phyloP scores from a whole-genome alignment of 495 filamentous ascomycete genomes.

The Hyaloscypha finlandica region DNA sequence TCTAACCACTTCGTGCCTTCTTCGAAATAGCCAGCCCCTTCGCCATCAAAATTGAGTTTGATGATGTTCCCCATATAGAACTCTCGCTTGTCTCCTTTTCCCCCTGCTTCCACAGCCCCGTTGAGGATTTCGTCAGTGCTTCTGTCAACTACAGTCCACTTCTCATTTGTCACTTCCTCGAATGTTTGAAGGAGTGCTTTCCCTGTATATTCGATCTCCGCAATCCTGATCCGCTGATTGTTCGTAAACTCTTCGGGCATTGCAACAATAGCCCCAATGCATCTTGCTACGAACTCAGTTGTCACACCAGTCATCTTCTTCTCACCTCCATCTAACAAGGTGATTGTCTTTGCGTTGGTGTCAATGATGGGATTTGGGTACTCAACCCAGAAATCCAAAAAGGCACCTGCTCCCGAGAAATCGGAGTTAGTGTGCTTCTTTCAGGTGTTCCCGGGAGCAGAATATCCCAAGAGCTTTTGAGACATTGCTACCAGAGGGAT shows the following conservation, averaged over 20 bases:
- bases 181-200: background rate
- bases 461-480: too few species aligned
- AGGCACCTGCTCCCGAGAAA: background rate
- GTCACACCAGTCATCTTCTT: constrained; percentile 7
- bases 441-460: too few species aligned
- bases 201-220: background rate
- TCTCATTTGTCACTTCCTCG: background rate
- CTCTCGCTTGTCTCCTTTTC: background rate
- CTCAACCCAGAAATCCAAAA: constrained; percentile 13
- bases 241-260: background rate
- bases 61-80: constrained; percentile 12
- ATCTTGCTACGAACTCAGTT: background rate
- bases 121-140: background rate
- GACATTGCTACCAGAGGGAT: too few species aligned
- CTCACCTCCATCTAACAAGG: constrained; percentile 5
- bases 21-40: constrained; percentile 12
- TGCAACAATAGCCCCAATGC: background rate
- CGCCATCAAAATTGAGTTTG: constrained; percentile 11
- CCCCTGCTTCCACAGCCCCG: background rate
- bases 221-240: constrained; percentile 13
- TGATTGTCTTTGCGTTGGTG: background rate
- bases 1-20: background rate
- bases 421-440: too few species aligned
- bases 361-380: background rate
- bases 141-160: background rate